Conservation (phyloP, 495 filamentous ascomycete genomes). For the Daldinia vernicosa region DNA sequence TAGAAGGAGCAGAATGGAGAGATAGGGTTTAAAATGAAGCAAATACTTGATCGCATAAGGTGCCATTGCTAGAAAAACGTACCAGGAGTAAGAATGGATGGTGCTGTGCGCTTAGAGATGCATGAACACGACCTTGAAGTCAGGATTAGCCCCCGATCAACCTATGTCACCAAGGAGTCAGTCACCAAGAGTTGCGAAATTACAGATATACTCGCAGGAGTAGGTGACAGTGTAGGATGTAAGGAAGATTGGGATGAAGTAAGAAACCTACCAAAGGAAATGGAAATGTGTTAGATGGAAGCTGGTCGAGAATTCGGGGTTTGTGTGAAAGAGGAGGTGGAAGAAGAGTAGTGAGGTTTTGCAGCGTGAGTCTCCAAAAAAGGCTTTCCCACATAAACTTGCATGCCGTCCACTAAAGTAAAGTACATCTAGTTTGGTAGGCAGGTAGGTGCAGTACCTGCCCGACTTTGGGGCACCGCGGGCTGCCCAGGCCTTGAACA, state of each 20-base stretch:
- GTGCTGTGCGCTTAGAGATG: constrained; percentile 48
- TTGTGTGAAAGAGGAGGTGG: constrained; percentile 50
- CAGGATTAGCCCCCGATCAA: constrained; percentile 43
- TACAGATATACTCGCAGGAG: constrained; percentile 7
- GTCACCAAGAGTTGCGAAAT: constrained; percentile 23
- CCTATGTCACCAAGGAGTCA: constrained; percentile 34
- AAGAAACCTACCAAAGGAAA: constrained; percentile 40
- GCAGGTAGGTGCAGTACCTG: constrained; percentile 20
- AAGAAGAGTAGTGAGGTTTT: constrained; percentile 50
- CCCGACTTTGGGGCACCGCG: constrained; percentile 13
- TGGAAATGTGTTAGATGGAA: constrained; percentile 39
- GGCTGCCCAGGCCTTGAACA: constrained; percentile 28
- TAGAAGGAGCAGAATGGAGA: constrained; percentile 17
- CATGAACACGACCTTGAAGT: constrained; percentile 45
- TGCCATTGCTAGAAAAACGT: constrained; percentile 49
- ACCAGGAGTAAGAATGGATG: constrained; percentile 48
- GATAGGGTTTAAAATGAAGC: constrained; percentile 35
- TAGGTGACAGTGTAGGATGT: not conserved
- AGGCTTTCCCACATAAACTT: constrained; percentile 46
- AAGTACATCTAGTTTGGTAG: constrained; percentile 7
- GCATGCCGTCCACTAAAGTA: constrained; percentile 36
- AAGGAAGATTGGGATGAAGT: constrained; percentile 29
- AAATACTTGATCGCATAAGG: constrained; percentile 51
- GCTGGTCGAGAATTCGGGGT: constrained; percentile 41
- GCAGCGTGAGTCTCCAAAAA: constrained; percentile 47